Evolutionary conservation across 129 eudicot genomes (phyloP).

Genomic region (Flaveria linearis): DNA sequence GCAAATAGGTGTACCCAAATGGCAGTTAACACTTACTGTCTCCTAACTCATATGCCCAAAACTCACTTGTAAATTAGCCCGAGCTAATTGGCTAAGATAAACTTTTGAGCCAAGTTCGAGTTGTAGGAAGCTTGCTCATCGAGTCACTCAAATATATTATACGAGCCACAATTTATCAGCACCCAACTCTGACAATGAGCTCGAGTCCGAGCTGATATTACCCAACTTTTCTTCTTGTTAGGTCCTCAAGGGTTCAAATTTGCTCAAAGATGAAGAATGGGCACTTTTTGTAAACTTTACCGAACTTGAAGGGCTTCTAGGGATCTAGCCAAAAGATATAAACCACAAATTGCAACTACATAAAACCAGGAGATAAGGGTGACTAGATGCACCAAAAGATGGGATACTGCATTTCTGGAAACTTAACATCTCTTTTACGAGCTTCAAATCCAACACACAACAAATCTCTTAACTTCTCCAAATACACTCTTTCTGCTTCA

Average conservation of each 20-base stretch:
- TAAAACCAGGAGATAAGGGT: slow-evolving; percentile 37
- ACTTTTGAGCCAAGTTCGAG: neutral
- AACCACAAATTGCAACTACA: slow-evolving; percentile 37
- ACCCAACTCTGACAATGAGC: neutral
- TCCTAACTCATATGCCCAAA: too few relatives aligned
- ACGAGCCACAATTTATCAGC: neutral
- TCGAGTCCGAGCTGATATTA: neutral
- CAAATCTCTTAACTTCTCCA: slow-evolving; percentile 31
- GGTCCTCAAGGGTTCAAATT: neutral
- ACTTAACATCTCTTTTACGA: slow-evolving; percentile 34
- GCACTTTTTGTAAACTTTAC: slow-evolving; percentile 11
- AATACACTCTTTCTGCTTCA: slow-evolving; percentile 34
- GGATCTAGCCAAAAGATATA: slow-evolving; percentile 24
- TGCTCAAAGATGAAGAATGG: neutral
- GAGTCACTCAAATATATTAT: neutral
- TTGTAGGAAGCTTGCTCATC: neutral
- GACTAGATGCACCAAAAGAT: slow-evolving; percentile 33
- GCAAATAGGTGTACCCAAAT: neutral
- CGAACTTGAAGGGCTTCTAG: slow-evolving; percentile 27
- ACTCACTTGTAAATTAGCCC: neutral
- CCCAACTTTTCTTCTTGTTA: slow-evolving; percentile 1
- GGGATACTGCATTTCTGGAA: slow-evolving; percentile 46
- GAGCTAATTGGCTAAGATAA: neutral
- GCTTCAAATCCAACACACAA: slow-evolving; percentile 33
- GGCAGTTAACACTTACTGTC: too few relatives aligned